Base-by-base conservation (phyloP, 73 alveolate species). In the Urostyla sp. region DNA sequence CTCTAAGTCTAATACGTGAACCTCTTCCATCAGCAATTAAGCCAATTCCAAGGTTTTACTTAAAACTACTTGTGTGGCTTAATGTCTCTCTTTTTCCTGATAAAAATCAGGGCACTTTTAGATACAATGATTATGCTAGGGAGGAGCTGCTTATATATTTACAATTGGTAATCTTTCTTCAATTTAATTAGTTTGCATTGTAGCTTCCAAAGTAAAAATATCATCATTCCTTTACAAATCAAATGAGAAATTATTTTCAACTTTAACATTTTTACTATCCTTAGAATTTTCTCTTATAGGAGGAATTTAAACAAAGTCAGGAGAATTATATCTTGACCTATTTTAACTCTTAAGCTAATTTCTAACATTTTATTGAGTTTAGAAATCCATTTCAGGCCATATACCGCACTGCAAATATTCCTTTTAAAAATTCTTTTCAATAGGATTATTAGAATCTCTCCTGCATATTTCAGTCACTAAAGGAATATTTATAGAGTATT, bases 371-470 rank as follows among this genome's bases (percentile, higher is more conserved):
- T 59, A 27, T 59, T 59, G 37, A 34, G 58, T 59, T 30, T 59
- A 3, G 10, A 35, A 59, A 21, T 13, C 15, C 57, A 59, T 59
- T 27, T 59, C 56, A 7, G 76, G 56, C 76, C 56, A 59, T 13
- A 59, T 55, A 35, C 76, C 76, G 37, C 57, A 59, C 2, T 59
- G 16, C 21, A 59, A 31, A 59, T 59, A 31, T 34, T 59, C 57
- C 34, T 34, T 11, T 34, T 36, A 11, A 34, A 59, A 59, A 59
- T 59, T 11, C 37, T 34, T 59, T 11, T 32, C 15, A 59, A 35
- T 8, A 27, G 8, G 15, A 55, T 51, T 51, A n/a, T 51, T 18
- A n/a, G 10, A 8, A n/a, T 23, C 36, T 8, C 21, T 51, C 21
- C 24, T 18, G 21, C 24, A n/a, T 11, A n/a, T 51, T n/a, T 51